A percentile compares a stretch with the other conserved stretches of the same genome.
These are phyloP conservation scores for Periconia digitata DNA, from an alignment of 2,329 filamentous ascomycete genomes.

Conservation along the genomic window DNA sequence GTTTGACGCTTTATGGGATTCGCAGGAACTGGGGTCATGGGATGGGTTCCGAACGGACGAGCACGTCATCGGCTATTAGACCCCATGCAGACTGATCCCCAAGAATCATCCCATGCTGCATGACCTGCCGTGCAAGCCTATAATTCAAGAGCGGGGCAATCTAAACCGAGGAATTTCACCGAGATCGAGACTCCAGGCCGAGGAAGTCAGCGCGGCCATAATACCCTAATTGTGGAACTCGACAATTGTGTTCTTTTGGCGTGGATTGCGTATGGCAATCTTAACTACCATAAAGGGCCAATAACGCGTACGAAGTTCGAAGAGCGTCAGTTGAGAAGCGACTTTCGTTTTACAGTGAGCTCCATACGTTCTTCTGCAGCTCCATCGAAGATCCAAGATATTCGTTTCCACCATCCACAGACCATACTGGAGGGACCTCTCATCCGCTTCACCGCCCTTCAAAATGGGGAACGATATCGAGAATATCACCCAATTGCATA, in stretches of 20 bases:
- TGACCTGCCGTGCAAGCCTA: constrained; percentile 5
- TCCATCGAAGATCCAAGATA: no score
- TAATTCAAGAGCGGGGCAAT: constrained; percentile 1
- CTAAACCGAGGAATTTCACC: neutral
- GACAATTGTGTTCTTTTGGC: constrained; percentile 14
- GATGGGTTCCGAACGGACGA: constrained; percentile 6
- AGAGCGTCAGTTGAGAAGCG: no score
- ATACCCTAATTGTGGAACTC: constrained; percentile 17
- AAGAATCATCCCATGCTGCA: neutral
- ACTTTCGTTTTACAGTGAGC: no score
- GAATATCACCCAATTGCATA: constrained; percentile 9
- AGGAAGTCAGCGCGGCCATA: constrained; percentile 7
- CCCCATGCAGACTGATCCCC: constrained; percentile 3
- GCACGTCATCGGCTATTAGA: constrained; percentile 25
- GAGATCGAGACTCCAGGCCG: constrained; percentile 6
- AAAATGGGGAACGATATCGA: constrained; percentile 24
- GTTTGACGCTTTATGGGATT: constrained; percentile 5
- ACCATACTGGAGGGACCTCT: neutral
- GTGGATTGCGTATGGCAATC: constrained; percentile 20
- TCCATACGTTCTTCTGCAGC: no score
- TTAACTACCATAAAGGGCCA: neutral
- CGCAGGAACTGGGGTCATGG: neutral
- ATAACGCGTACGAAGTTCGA: no score
- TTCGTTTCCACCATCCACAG: no score
- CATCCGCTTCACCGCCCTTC: neutral